A percentile compares a stretch with the other conserved stretches of the same genome.
Conservation (phyloP, 345 rosid genomes). For the Boechera retrofracta region DNA sequence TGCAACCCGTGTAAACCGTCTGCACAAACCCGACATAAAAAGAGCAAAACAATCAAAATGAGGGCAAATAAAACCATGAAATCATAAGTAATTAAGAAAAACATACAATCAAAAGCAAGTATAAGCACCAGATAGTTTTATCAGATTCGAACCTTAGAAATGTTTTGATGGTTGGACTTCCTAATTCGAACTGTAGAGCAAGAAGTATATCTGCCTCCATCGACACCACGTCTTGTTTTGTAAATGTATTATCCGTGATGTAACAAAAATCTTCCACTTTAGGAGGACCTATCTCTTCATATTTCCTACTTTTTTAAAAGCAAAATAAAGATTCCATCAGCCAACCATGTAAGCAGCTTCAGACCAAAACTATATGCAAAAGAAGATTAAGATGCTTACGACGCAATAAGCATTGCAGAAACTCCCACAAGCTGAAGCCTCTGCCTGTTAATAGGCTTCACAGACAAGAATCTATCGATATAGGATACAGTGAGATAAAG, state of each 20-base stretch:
- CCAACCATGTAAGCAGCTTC: neutral
- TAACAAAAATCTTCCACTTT: slow-evolving; percentile 64
- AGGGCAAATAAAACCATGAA: neutral
- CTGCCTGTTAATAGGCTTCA: slow-evolving; percentile 52
- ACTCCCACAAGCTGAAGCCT: slow-evolving; percentile 76
- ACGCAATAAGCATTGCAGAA: slow-evolving; percentile 81
- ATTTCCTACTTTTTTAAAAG: slow-evolving; percentile 54
- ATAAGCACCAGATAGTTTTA: neutral
- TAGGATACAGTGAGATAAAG: slow-evolving; percentile 57
- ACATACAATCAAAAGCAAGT: neutral
- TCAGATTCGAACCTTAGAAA: slow-evolving; percentile 54
- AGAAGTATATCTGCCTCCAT: slow-evolving; percentile 72
- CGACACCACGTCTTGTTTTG: slow-evolving; percentile 59
- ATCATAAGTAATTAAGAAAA: neutral
- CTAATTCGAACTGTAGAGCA: slow-evolving; percentile 65
- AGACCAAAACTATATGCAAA: neutral
- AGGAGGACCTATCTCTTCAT: slow-evolving; percentile 72
- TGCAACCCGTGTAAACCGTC: slow-evolving; percentile 60
- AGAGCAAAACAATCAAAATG: neutral
- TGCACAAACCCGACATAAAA: slow-evolving; percentile 29
- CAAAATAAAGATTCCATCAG: slow-evolving; percentile 20
- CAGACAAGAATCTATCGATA: slow-evolving; percentile 63
- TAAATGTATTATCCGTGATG: slow-evolving; percentile 65
- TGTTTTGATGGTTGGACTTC: slow-evolving; percentile 64
- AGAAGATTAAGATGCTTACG: slow-evolving; percentile 53